Evolutionary conservation across 2,329 filamentous ascomycete genomes (phyloP).

Genomic region (Mycogone perniciosa): DNA sequence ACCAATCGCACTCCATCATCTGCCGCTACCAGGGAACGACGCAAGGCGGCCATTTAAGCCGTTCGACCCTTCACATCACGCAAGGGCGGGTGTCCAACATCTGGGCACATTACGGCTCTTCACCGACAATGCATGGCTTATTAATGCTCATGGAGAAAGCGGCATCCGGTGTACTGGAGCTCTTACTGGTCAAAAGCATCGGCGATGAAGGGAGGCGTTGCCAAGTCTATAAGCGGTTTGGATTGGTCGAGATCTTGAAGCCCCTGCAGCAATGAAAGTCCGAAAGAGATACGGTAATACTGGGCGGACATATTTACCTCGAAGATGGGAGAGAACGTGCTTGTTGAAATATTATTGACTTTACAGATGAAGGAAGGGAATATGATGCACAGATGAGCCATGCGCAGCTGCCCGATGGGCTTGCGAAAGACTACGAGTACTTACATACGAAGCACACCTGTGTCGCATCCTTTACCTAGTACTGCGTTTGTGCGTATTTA

Average conservation of each 20-base stretch:
- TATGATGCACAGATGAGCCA: too few relatives aligned
- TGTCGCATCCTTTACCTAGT: too few relatives aligned
- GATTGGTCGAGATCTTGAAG: background rate
- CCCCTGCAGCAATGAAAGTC: background rate
- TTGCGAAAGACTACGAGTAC: too few relatives aligned
- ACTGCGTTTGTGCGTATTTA: too few relatives aligned
- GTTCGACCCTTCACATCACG: slow-evolving; percentile 3
- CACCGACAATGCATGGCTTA: slow-evolving; percentile 2
- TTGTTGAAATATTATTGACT: background rate
- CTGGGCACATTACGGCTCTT: slow-evolving; percentile 12
- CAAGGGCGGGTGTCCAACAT: slow-evolving; percentile 3
- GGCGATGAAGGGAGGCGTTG: background rate
- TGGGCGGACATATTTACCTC: background rate
- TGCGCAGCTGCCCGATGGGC: too few relatives aligned
- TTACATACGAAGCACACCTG: too few relatives aligned
- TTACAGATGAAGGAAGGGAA: too few relatives aligned
- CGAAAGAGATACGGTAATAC: background rate
- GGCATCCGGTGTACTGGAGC: slow-evolving; percentile 1
- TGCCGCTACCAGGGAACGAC: rapidly evolving
- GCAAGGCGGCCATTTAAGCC: background rate
- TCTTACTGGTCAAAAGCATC: background rate
- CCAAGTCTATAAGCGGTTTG: background rate
- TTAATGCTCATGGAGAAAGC: slow-evolving; percentile 7
- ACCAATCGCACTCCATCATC: background rate
- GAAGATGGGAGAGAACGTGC: background rate